A percentile compares a stretch with the other conserved stretches of the same genome.
Evolutionary conservation across 768 basidiomycete species (phyloP).

Genomic region (Daedaleopsis sinensis): DNA sequence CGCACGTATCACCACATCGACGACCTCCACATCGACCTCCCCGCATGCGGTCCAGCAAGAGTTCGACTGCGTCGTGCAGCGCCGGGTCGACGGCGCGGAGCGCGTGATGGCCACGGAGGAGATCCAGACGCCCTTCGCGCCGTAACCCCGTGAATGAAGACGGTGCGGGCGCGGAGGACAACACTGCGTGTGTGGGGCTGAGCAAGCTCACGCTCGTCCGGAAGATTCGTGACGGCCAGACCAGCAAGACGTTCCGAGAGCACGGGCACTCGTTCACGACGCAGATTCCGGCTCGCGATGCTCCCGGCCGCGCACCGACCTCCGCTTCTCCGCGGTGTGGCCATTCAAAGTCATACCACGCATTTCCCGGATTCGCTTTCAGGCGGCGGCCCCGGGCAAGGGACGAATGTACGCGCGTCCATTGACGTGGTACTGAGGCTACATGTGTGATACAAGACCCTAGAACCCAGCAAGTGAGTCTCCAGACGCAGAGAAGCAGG

Average conservation of each 20-base stretch:
- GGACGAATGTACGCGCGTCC: too few species aligned
- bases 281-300: too few species aligned
- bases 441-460: too few species aligned
- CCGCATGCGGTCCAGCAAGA: slow-evolving; percentile 92
- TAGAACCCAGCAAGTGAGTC: too few species aligned
- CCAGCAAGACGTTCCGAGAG: slow-evolving; percentile 57
- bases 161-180: slow-evolving; percentile 34
- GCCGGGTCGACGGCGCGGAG: slow-evolving; percentile 86
- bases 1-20: too few species aligned
- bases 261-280: slow-evolving; percentile 58
- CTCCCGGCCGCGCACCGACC: slow-evolving; percentile 68
- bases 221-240: slow-evolving; percentile 34
- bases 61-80: slow-evolving; percentile 93
- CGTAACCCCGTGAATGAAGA: slow-evolving; percentile 59
- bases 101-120: slow-evolving; percentile 95
- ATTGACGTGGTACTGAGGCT: too few species aligned
- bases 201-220: slow-evolving; percentile 65
- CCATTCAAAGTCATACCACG: too few species aligned
- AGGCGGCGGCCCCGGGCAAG: too few species aligned
- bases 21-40: slow-evolving; percentile 88
- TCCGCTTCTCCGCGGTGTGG: slow-evolving; percentile 62
- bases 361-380: too few species aligned
- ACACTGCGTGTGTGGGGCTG: slow-evolving; percentile 46
- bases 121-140: slow-evolving; percentile 86
- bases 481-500: too few species aligned